Evolutionary conservation across 129 eudicot species (phyloP).

Genomic region (Flaveria linearis): DNA sequence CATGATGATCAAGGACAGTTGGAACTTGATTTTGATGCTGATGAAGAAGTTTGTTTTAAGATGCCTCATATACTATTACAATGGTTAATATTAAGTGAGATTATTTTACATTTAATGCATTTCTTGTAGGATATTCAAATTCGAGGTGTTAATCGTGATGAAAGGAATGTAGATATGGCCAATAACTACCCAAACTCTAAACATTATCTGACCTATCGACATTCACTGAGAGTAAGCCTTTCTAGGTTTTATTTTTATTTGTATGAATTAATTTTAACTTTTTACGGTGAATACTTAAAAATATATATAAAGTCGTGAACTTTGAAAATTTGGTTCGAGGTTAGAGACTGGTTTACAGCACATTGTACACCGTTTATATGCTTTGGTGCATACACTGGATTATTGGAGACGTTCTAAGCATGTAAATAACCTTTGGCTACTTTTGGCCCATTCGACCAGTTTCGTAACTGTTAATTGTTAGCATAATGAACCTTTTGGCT

Average conservation of each 20-base stretch:
- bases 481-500: neutral
- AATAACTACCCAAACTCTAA: slow-evolving; percentile 68
- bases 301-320: no score
- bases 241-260: neutral
- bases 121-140: slow-evolving; percentile 85
- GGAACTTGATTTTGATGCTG: slow-evolving; percentile 90
- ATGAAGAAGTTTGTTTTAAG: slow-evolving; percentile 51
- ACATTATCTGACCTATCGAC: slow-evolving; percentile 90
- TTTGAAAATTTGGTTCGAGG: no score
- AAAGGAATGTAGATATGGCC: slow-evolving; percentile 86
- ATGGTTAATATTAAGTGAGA: slow-evolving; percentile 20
- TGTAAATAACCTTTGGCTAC: no score
- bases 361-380: no score
- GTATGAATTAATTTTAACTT: no score
- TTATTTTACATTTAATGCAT: slow-evolving; percentile 14
- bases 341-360: no score
- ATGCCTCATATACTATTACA: neutral
- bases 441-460: neutral
- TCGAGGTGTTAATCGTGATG: slow-evolving; percentile 96
- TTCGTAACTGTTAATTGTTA: neutral
- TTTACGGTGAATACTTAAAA: no score
- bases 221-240: slow-evolving; percentile 76
- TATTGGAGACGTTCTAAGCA: no score
- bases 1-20: slow-evolving; percentile 93
- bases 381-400: no score